Evolutionary conservation across 371 early-diverging fungal species (phyloP).

Genomic region (Nematocida ironsii): DNA sequence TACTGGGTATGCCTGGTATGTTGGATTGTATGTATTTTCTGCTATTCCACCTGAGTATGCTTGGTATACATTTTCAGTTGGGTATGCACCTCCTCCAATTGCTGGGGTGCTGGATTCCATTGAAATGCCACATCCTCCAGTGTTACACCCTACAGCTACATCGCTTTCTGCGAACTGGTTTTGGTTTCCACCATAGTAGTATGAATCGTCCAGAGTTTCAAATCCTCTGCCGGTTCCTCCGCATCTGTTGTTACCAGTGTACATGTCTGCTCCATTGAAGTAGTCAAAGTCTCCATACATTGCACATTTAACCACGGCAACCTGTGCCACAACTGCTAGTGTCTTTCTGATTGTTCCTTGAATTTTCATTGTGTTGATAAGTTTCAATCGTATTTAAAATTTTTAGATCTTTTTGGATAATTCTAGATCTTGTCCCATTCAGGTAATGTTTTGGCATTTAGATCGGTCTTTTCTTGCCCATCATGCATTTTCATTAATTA

Average conservation of each 20-base stretch:
- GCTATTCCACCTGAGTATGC: background rate
- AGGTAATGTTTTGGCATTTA: background rate
- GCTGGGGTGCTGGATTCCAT: background rate
- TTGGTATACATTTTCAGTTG: background rate
- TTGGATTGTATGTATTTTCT: background rate
- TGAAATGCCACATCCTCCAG: background rate
- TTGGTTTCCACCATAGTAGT: slow-evolving; percentile 22
- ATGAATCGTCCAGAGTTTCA: slow-evolving; percentile 42
- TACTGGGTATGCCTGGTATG: background rate
- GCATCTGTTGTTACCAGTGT: slow-evolving; percentile 6
- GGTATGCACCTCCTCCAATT: slow-evolving; percentile 20
- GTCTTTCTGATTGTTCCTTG: slow-evolving; percentile 41
- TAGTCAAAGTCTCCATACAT: slow-evolving; percentile 22
- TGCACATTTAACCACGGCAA: slow-evolving; percentile 15
- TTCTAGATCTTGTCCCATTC: slow-evolving; percentile 51
- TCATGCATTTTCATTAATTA: background rate
- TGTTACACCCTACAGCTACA: slow-evolving; percentile 18
- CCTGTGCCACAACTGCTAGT: slow-evolving; percentile 19
- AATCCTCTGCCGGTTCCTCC: background rate
- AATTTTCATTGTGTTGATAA: slow-evolving; percentile 30
- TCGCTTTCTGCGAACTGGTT: background rate
- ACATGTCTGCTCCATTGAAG: slow-evolving; percentile 17
- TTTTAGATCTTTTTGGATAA: slow-evolving; percentile 27
- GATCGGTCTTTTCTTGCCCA: background rate
- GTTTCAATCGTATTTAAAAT: slow-evolving; percentile 41